Evolutionary conservation across 2,329 filamentous ascomycete genomes (phyloP), one percentile per base, ranked within the genome.

Genomic region (Fusarium tuaranense): DNA sequence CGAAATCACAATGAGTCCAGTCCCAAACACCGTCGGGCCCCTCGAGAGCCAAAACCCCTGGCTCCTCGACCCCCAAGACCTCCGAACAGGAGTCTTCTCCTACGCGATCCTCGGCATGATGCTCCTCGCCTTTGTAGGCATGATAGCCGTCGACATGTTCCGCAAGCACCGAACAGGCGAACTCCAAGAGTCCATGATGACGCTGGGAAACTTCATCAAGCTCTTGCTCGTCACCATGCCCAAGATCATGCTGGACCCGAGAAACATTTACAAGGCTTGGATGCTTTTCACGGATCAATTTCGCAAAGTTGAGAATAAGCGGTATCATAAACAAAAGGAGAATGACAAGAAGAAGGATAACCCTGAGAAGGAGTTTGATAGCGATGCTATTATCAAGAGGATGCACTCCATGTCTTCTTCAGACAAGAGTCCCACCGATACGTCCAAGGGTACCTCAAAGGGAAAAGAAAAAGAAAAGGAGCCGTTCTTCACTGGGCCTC

Each of bases 261-360:
- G 66, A 6, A 72, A 67, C 46, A 10, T 64, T n/a, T 41, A 30
- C 12, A 58, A 38, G 34, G 16, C 63, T 1, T 73, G 65, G 60
- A 36, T 62, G 32, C 55, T 32, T n/a, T 63, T 70, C 38, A 51
- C 73, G 9, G 69, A 77, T 9, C 34, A 69, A 18, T 78, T 77
- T 32, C 73, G 73, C n/a, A 55, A 38, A 2, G n/a, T 44, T 10
- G 57, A 55, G 10, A 68, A 78, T 39, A 60, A 68, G 46, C 60
- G 46, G 5, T 38, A 38, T 22, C 18, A 36, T 2, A 62, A 55
- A 41, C 46, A 66, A 20, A 59, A 46, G 36, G 55, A 46, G 13
- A 25, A 14, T 16, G 13, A 18, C 10, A 39, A 7, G 48, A 30
- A 4, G 30, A 53, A 38, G 1, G 14, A 61, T 13, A 13, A 34